Percentiles rank a stretch among this genome's conserved stretches.
phyloP scores from a whole-genome alignment of 2,329 filamentous ascomycete genomes.

The Cyphellophora attinorum region DNA sequence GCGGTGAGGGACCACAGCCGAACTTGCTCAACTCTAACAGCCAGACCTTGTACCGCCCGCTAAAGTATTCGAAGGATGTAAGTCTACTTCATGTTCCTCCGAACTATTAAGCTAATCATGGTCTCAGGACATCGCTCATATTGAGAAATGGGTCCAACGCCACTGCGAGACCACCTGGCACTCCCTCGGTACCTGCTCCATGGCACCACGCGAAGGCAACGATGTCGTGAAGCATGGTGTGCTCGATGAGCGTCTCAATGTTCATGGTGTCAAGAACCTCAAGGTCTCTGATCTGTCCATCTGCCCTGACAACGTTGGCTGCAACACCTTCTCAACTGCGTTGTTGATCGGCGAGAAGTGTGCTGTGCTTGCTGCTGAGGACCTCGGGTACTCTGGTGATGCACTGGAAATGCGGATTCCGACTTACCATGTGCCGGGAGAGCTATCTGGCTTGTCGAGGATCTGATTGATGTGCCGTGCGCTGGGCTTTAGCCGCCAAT shows the following conservation, averaged over 20 bases:
- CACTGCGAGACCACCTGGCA: constrained; percentile 74
- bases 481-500: too few species aligned
- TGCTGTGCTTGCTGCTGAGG: constrained; percentile 59
- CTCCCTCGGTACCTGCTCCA: constrained; percentile 59
- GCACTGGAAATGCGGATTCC: constrained; percentile 71
- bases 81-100: constrained; percentile 12
- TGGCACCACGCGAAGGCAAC: constrained; percentile 68
- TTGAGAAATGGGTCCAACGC: constrained; percentile 62
- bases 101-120: too few species aligned
- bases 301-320: constrained; percentile 70
- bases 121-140: constrained; percentile 33
- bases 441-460: constrained; percentile 23
- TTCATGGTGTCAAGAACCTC: constrained; percentile 65
- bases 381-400: constrained; percentile 62
- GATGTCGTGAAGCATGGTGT: constrained; percentile 73
- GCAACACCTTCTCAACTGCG: constrained; percentile 57
- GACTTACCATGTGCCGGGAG: constrained; percentile 41
- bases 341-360: constrained; percentile 69
- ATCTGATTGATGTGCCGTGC: too few species aligned
- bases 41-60: constrained; percentile 50
- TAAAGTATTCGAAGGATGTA: constrained; percentile 52
- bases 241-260: constrained; percentile 66
- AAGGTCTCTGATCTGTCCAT: constrained; percentile 70
- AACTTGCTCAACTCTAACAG: constrained; percentile 55
- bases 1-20: constrained; percentile 41